A percentile compares a stretch with the other conserved stretches of the same genome.
phyloP scores from a whole-genome alignment of 495 filamentous ascomycete genomes.

The Trichoderma virens region DNA sequence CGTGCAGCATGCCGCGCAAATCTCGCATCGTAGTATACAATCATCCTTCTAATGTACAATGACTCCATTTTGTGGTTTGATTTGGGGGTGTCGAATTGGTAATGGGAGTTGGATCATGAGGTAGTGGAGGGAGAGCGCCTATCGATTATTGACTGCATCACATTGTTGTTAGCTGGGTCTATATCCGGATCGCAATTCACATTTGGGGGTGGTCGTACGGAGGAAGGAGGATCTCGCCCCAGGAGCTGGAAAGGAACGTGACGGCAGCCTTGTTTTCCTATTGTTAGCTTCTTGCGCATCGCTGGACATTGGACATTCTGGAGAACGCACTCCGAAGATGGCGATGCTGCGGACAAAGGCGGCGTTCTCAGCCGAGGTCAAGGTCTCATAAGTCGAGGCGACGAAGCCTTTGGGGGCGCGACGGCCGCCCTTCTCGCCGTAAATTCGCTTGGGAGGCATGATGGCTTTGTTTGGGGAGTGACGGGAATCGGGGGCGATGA shows the following conservation, averaged over 20 bases:
- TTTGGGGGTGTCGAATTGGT: not conserved
- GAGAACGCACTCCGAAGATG: slow-evolving; percentile 61
- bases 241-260: slow-evolving; percentile 65
- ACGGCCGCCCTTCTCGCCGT: slow-evolving; percentile 15
- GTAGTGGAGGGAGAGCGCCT: not conserved
- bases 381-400: slow-evolving; percentile 47
- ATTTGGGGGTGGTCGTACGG: slow-evolving; percentile 35
- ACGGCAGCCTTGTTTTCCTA: slow-evolving; percentile 51
- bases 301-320: not conserved
- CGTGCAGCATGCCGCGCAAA: not conserved
- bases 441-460: slow-evolving; percentile 36
- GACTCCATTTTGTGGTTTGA: not conserved
- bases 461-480: slow-evolving; percentile 10
- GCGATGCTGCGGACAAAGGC: slow-evolving; percentile 64
- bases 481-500: not conserved
- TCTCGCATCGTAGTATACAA: slow-evolving; percentile 5
- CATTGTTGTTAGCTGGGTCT: not conserved
- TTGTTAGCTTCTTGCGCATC: not conserved
- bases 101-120: not conserved
- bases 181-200: not conserved
- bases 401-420: slow-evolving; percentile 32
- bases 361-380: slow-evolving; percentile 67
- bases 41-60: slow-evolving; percentile 4
- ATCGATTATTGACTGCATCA: slow-evolving; percentile 6
- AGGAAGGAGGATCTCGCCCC: slow-evolving; percentile 66